These are phyloP conservation scores for Neofusicoccum kwambonambiense DNA, from an alignment of 2,329 filamentous ascomycete species.

Conservation along the genomic window DNA sequence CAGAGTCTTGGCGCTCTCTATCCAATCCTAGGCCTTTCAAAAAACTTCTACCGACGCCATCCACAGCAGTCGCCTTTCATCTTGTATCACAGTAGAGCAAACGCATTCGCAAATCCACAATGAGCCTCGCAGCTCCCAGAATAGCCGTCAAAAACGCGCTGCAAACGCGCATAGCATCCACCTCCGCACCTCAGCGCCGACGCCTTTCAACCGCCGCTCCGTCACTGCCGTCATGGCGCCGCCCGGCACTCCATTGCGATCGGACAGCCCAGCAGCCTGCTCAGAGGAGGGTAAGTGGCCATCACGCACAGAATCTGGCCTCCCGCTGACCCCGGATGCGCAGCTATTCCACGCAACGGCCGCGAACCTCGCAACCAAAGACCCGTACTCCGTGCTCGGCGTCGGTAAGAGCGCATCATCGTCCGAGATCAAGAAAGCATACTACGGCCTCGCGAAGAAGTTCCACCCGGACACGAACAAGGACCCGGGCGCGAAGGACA, in stretches of 20 bases:
- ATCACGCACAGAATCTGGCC: neutral
- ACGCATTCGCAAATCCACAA: conserved; percentile 21
- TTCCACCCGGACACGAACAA: conserved; percentile 99
- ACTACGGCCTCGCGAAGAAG: conserved; percentile 96
- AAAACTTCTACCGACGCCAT: neutral
- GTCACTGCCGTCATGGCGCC: conserved; percentile 12
- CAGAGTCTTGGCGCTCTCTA: conserved; percentile 1
- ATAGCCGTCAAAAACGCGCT: conserved; percentile 22
- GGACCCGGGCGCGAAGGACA: conserved; percentile 87
- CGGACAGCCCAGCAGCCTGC: conserved; percentile 22
- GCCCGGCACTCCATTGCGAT: neutral
- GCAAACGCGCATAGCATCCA: conserved; percentile 27
- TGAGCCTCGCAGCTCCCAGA: conserved; percentile 35
- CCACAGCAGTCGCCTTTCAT: neutral
- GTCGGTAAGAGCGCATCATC: conserved; percentile 78
- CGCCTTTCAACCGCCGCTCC: conserved; percentile 12
- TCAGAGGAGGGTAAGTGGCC: conserved; percentile 31
- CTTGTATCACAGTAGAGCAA: neutral
- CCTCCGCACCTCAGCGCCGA: conserved; percentile 23
- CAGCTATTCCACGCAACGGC: conserved; percentile 39
- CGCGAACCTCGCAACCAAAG: conserved; percentile 63
- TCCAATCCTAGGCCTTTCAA: neutral
- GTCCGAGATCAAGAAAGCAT: conserved; percentile 94
- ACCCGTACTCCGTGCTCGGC: conserved; percentile 86
- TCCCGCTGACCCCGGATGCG: neutral